Conservation (phyloP, 2,329 filamentous ascomycete genomes). For the Colletotrichum sp. region DNA sequence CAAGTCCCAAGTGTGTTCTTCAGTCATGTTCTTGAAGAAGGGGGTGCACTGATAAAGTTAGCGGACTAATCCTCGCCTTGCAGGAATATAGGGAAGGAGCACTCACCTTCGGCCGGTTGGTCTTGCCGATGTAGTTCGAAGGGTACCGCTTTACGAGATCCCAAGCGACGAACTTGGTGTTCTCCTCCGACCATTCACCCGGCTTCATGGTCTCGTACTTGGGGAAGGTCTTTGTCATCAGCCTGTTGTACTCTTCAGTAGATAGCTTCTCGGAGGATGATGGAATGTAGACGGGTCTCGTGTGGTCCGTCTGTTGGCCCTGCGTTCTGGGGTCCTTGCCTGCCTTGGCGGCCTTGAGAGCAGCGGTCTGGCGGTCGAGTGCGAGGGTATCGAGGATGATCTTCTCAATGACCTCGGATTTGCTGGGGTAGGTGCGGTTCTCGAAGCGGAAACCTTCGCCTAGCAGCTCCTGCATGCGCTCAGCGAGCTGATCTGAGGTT, state of each 20-base stretch:
- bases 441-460: neutral
- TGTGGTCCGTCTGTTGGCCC: neutral
- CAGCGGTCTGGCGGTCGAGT: slow-evolving; percentile 1
- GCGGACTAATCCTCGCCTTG: neutral
- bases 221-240: slow-evolving; percentile 7
- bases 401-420: neutral
- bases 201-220: slow-evolving; percentile 4
- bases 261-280: slow-evolving; percentile 5
- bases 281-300: neutral
- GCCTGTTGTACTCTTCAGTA: neutral
- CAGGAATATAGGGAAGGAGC: neutral
- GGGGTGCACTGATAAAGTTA: slow-evolving; percentile 37
- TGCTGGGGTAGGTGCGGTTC: neutral
- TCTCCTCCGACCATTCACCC: slow-evolving; percentile 26
- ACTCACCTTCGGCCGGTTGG: slow-evolving; percentile 54
- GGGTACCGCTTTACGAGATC: slow-evolving; percentile 63
- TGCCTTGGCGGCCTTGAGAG: neutral
- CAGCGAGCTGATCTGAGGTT: neutral
- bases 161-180: slow-evolving; percentile 53
- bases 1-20: slow-evolving; percentile 75
- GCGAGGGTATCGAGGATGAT: neutral
- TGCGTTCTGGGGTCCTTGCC: neutral
- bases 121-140: slow-evolving; percentile 60
- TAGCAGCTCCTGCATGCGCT: neutral
- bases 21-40: slow-evolving; percentile 66